These are phyloP conservation scores for Beauveria medogensis DNA, from an alignment of 2,329 filamentous ascomycete genomes.

Conservation along the genomic window DNA sequence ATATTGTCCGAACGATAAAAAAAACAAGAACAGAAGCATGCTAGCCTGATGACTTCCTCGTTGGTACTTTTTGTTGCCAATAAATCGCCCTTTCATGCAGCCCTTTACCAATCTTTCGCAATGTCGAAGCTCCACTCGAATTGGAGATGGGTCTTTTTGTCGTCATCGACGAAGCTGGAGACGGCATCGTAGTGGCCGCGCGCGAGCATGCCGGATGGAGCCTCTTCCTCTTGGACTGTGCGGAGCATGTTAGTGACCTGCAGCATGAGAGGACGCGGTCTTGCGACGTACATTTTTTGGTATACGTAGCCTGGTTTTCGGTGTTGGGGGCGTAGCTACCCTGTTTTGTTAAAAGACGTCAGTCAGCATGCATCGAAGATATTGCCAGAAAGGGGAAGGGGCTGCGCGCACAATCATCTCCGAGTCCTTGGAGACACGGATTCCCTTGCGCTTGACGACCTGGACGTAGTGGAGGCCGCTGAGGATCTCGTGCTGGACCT, in stretches of 20 bases:
- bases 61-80: background rate
- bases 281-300: slow-evolving; percentile 72
- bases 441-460: slow-evolving; percentile 80
- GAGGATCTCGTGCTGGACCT: slow-evolving; percentile 94
- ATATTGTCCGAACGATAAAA: background rate
- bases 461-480: slow-evolving; percentile 95
- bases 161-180: slow-evolving; percentile 91
- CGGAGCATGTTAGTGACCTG: slow-evolving; percentile 9
- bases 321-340: slow-evolving; percentile 93
- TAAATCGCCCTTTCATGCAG: background rate
- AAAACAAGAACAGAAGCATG: slow-evolving; percentile 1
- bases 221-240: slow-evolving; percentile 81
- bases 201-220: slow-evolving; percentile 81
- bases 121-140: slow-evolving; percentile 98
- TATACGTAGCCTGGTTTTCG: slow-evolving; percentile 73
- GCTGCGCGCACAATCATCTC: slow-evolving; percentile 84
- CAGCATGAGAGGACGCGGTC: background rate
- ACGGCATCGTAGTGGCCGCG: slow-evolving; percentile 84
- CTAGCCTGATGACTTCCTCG: background rate
- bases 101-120: slow-evolving; percentile 79
- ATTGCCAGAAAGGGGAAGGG: background rate
- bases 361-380: background rate
- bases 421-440: slow-evolving; percentile 84
- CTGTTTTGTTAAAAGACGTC: slow-evolving; percentile 32
- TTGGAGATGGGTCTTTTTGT: slow-evolving; percentile 79